A percentile compares a stretch with the other conserved stretches of the same genome.
Conservation (phyloP, 768 basidiomycete genomes). For the Chalciporus piperatus region DNA sequence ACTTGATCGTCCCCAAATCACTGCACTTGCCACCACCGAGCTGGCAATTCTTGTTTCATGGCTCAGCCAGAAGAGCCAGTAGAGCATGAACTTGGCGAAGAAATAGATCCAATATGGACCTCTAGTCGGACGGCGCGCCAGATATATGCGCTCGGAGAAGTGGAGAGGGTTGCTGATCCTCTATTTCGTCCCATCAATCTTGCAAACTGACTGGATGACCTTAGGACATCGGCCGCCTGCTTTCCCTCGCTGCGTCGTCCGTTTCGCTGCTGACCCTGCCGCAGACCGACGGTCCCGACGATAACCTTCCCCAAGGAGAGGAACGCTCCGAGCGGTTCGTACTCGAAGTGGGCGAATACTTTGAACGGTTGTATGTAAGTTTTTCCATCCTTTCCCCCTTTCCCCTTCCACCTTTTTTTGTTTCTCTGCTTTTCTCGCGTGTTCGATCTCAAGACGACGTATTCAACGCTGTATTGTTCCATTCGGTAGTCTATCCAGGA, state of each 20-base stretch:
- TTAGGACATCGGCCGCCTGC: conserved; percentile 75
- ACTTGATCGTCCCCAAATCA: no score
- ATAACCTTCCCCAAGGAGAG: conserved; percentile 71
- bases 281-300: conserved; percentile 70
- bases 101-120: conserved; percentile 77
- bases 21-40: neutral
- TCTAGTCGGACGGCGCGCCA: conserved; percentile 79
- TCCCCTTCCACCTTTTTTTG: neutral
- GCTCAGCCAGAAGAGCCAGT: conserved; percentile 18
- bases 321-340: conserved; percentile 86
- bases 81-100: conserved; percentile 23
- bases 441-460: neutral
- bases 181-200: neutral
- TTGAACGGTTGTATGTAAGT: conserved; percentile 74
- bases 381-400: conserved; percentile 9
- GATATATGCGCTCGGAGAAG: conserved; percentile 75
- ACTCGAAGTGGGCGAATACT: conserved; percentile 81
- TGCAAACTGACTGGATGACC: neutral
- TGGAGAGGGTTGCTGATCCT: conserved; percentile 60
- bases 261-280: conserved; percentile 80
- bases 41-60: conserved; percentile 13
- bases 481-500: conserved; percentile 64
- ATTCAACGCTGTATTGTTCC: neutral
- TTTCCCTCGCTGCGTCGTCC: conserved; percentile 73
- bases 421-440: neutral